Percentiles rank a stretch among this genome's conserved stretches.
Conservation (phyloP, 2,329 filamentous ascomycete genomes). For the Coccinonectria pachysandricola region DNA sequence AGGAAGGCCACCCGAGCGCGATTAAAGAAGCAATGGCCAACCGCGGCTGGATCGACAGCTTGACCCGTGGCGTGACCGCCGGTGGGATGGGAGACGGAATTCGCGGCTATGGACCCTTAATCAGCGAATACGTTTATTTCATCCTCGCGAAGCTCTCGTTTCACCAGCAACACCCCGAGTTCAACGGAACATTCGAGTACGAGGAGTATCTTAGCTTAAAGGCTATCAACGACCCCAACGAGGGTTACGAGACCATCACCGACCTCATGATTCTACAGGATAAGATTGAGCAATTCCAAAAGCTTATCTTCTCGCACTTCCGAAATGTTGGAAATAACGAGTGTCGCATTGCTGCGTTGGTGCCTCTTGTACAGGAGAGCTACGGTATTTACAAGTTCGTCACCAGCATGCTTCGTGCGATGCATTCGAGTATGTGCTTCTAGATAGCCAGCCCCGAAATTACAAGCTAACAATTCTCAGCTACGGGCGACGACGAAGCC, state of each 20-base stretch:
- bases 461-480: conserved; percentile 29
- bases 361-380: conserved; percentile 90
- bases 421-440: conserved; percentile 71
- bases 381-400: conserved; percentile 99
- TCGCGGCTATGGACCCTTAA: conserved; percentile 82
- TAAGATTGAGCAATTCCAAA: conserved; percentile 97
- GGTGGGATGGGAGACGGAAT: conserved; percentile 73
- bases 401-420: conserved; percentile 96
- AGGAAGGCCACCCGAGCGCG: conserved; percentile 86
- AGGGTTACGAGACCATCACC: conserved; percentile 92
- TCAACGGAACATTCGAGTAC: conserved; percentile 98
- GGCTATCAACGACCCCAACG: conserved; percentile 96
- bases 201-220: conserved; percentile 98
- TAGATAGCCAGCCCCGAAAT: conserved; percentile 1
- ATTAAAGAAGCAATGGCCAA: conserved; percentile 84
- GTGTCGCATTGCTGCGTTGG: conserved; percentile 86
- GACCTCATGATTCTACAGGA: conserved; percentile 96
- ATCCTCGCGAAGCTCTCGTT: conserved; percentile 92
- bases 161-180: conserved; percentile 92
- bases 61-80: conserved; percentile 61
- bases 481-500: conserved; percentile 87
- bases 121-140: conserved; percentile 94
- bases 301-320: conserved; percentile 96
- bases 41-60: conserved; percentile 81
- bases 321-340: conserved; percentile 87